Base-by-base conservation (phyloP, 805 yeast genomes). In the Wickerhamomyces rabaulensis region DNA sequence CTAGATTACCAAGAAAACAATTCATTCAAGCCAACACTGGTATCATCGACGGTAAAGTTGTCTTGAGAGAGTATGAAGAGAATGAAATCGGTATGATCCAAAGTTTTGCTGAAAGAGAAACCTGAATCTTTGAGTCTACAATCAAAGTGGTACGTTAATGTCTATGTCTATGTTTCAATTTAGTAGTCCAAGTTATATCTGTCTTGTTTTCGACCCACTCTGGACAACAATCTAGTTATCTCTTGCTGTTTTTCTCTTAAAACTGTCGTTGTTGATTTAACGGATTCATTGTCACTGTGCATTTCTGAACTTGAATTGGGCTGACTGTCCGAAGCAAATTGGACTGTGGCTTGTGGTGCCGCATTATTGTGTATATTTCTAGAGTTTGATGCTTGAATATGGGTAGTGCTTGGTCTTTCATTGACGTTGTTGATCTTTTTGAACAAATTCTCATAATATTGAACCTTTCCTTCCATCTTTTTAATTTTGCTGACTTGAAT, bases 1-100 rank as follows among this genome's bases (percentile, higher is more conserved):
- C 86, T 62, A 86, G 87, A 66, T 72, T 84, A 55, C 95, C 97
- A 51, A 78, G 97, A 64, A 84, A 82, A 64, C 95, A 87, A 63
- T 77, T 84, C 54, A 80, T 89, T 47, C 97, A 89, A 66, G 87
- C 90, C 23, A 89, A 89, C 66, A 84, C 95, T 9, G 55, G 67
- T 22, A 51, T 79, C 40, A 54, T 61, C 13, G 69, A 59, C 9
- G 63, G 61, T 7, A 53, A 56, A 41, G 80, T 84, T 27, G 73
- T 66, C 37, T 71, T 88, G n/a, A 74, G 71, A 47, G 95, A 87
- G 60, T 89, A 89, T 57, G 82, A 78, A 23, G 92, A 86, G 61
- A 73, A 82, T 12, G 81, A 80, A 53, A 69, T 71, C 31, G 96
- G 95, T 23, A 75, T 89, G 85, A 84, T 89, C 58, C 78, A 82